Evolutionary conservation across 2,329 filamentous ascomycete species (phyloP).

Genomic region (Alternaria sp.): DNA sequence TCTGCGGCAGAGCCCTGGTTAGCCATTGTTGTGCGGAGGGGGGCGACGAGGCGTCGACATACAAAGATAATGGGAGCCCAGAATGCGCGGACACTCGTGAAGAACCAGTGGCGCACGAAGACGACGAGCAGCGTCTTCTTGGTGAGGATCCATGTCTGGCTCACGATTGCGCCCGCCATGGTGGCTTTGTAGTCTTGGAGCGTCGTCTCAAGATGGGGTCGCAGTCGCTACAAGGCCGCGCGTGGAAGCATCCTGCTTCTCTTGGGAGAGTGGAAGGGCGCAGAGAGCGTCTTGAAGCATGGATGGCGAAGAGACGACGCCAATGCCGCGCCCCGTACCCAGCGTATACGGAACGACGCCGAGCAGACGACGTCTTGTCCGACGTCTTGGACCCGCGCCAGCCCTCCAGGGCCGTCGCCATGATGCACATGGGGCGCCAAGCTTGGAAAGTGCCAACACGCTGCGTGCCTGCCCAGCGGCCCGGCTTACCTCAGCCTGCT

Average conservation of each 20-base stretch:
- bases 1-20: constrained; percentile 29
- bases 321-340: constrained; percentile 11
- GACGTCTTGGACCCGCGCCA: constrained; percentile 15
- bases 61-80: constrained; percentile 62
- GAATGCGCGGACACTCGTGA: constrained; percentile 62
- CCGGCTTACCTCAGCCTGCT: constrained; percentile 5
- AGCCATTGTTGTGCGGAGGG: constrained; percentile 2
- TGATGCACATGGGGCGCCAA: constrained; percentile 11
- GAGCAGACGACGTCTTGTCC: constrained; percentile 20
- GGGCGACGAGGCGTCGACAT: constrained; percentile 8
- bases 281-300: constrained; percentile 1
- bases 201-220: neutral
- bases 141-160: constrained; percentile 63
- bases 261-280: neutral
- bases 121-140: constrained; percentile 64
- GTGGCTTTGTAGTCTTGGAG: constrained; percentile 1
- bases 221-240: neutral
- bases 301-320: constrained; percentile 7
- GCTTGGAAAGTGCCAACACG: neutral
- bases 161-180: constrained; percentile 47
- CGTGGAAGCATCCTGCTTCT: constrained; percentile 8
- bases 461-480: constrained; percentile 1
- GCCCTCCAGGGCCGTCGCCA: constrained; percentile 15
- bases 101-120: constrained; percentile 60
- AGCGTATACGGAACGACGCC: constrained; percentile 12